phyloP scores from a whole-genome alignment of 1,284 basidiomycete genomes.

The Microbotryum violaceum region DNA sequence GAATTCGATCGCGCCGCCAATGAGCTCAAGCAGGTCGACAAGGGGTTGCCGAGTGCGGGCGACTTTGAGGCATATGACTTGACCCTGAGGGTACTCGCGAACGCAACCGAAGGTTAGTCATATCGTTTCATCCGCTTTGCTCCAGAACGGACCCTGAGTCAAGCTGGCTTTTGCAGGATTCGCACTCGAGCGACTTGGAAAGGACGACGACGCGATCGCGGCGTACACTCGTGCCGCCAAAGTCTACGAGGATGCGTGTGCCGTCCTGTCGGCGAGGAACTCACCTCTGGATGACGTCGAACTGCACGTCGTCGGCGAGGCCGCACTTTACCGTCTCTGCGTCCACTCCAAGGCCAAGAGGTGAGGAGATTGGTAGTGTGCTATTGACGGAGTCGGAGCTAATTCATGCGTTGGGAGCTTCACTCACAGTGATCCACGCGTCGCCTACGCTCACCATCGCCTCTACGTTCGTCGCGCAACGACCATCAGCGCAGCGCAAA shows the following conservation, averaged over 20 bases:
- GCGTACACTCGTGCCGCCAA: conserved; percentile 5
- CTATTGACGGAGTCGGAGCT: conserved; percentile 1
- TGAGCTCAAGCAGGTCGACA: neutral
- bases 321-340: conserved; percentile 9
- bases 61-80: conserved; percentile 19
- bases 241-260: conserved; percentile 12
- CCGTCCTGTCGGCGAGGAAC: neutral
- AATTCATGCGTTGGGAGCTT: neutral
- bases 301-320: conserved; percentile 18
- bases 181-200: conserved; percentile 1
- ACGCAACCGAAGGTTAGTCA: conserved; percentile 13
- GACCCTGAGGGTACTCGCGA: conserved; percentile 15
- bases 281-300: conserved; percentile 10
- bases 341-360: neutral
- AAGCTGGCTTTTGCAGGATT: conserved; percentile 4
- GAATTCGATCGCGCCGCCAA: neutral
- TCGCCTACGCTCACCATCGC: conserved; percentile 8
- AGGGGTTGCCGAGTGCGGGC: neutral
- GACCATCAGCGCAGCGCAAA: too few species aligned
- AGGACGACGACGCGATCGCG: neutral
- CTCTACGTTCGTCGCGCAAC: conserved; percentile 1
- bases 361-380: neutral
- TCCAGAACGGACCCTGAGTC: neutral
- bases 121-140: neutral
- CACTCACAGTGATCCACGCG: neutral